Base-by-base conservation (phyloP, 2,329 filamentous ascomycete species). In the Pseudopyricularia cyperi region DNA sequence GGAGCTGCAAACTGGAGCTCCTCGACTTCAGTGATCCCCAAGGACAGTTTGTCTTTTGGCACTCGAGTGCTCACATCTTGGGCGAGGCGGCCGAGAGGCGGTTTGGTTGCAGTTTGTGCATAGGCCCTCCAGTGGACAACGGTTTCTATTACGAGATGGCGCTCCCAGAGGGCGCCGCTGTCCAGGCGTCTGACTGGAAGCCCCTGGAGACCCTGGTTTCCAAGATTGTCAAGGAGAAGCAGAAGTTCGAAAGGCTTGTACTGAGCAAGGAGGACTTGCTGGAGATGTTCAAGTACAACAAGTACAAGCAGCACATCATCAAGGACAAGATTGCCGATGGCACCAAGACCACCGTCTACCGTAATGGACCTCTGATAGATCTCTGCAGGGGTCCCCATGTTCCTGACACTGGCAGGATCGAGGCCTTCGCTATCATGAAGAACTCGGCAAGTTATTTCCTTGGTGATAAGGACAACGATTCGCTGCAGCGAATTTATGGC, bases 81-180 rank as follows among this genome's bases (percentile, higher is more conserved):
- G 93, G 93, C 59, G 93, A 97, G 70, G 90, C 90, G 55, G 87
- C 85, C 49, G 93, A 98, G 70, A 80, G 86, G 63, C 80, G 89
- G 61, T 98, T 89, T 64, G 88, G 89, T 55, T 96, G 91, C 70
- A 84, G 87, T 61, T 79, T 96, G 46, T 96, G 89, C 67, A 94
- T 96, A 65, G 93, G 93, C 24, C 93, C 93, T 33, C 93, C 89
- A 9, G 89, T 91, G 46, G 82, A 89, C 51, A 85, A 90, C 67
- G 91, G 89, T 37, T 96, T 95, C 75, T 96, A 95, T 75, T 97
- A 96, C 69, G 89, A 97, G 70, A 96, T 97, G 90, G 86, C 86
- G 32, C 75, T 88, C 46, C 80, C 85, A 47, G 83, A 85, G 37
- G 82, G 83, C 52, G 72, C 70, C 63, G 82, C 74, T 62, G 87